These are phyloP conservation scores for Aleurites moluccanus DNA, from an alignment of 441 rosid species.

Conservation along the genomic window DNA sequence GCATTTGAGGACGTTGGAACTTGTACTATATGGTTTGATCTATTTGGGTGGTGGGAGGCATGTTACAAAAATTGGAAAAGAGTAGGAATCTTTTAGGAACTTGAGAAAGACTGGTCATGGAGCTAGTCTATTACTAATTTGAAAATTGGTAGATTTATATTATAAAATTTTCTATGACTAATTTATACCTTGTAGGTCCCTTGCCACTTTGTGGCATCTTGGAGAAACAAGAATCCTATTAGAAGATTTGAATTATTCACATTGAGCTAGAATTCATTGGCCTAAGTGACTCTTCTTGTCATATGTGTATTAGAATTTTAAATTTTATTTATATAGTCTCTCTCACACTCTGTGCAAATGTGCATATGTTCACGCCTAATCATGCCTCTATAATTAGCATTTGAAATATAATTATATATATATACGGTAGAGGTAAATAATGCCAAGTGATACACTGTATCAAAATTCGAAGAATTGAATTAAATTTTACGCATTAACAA, in stretches of 20 bases:
- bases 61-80: neutral
- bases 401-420: neutral
- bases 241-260: neutral
- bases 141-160: neutral
- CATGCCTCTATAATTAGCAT: neutral
- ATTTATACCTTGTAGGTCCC: neutral
- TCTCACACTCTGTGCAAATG: too few relatives aligned
- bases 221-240: neutral
- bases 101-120: constrained; percentile 25
- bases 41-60: constrained; percentile 2
- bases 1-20: constrained; percentile 22
- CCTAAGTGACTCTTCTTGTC: neutral
- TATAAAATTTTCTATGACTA: neutral
- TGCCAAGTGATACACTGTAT: too few relatives aligned
- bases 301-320: neutral
- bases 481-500: too few relatives aligned
- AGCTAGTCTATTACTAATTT: constrained; percentile 11
- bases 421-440: neutral
- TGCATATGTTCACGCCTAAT: too few relatives aligned
- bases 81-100: constrained; percentile 17
- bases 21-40: neutral
- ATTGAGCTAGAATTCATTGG: neutral
- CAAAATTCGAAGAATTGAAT: neutral
- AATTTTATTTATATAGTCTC: too few relatives aligned
- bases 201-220: neutral